Evolutionary conservation across 139 green algal species (phyloP), one percentile per base, ranked within the genome.

Genomic region (Nannochloris sp.): DNA sequence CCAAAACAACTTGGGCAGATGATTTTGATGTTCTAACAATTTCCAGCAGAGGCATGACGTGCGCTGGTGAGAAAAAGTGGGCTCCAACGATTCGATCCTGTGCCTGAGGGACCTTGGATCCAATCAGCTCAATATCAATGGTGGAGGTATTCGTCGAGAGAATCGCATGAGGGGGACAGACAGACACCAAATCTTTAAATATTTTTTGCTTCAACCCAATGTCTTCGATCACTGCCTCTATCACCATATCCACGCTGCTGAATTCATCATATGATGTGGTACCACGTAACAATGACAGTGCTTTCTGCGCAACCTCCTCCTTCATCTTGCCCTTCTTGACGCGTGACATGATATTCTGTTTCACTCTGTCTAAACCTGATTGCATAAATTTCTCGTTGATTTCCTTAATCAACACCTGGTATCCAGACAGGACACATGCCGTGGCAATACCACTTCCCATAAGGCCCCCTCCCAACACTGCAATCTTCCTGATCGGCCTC

Each of bases 1-100:
- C 93, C 51, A 97, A 70, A 10, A 97, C 62, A 36, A 85, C 89
- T 87, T 95, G 82, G 40, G 77, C 65, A 62, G 82, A 87, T 25
- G 92, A 97, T 23, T 84, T 65, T 45, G 85, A 49, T 0, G 90
- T 94, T 55, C 86, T 80, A 63, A 99, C 90, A 65, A 98, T 97
- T 82, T 98, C 94, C 70, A 98, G 82, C 70, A 98, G 85, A 33
- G 91, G 91, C 94, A 99, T 99, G 67, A 99, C 69, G 81, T 99
- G 94, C 13, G 94, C 94, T 13, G 94, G 94, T 58, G 67, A 88
- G 84, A 96, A 97, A 64, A 96, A 96, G 80, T 96, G 90, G 4
- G 88, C 88, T 26, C 93, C 93, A 6, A 99, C 49, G 48, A 99
- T 84, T 56, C 93, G 79, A 53, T 91, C 80, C 37, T 69, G 62